Base-by-base conservation (phyloP, 345 rosid species). In the Erucastrum elatum region DNA sequence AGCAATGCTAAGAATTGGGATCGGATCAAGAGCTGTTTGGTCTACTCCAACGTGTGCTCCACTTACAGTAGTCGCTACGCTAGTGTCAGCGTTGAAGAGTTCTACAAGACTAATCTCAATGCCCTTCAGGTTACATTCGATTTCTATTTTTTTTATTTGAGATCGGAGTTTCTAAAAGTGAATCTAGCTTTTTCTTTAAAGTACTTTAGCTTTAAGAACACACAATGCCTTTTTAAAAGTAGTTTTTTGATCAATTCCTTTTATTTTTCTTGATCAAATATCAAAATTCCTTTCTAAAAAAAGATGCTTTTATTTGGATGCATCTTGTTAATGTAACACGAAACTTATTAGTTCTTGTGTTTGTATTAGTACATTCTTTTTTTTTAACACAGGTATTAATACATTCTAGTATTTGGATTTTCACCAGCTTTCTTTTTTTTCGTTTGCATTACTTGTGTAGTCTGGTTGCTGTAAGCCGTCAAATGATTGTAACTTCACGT, bases 401-500 rank as follows among this genome's bases (percentile, higher is more conserved):
- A 21, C 21, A 16, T 73, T 4, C 0, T 3, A 7, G 61, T 55
- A 55, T 55, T 16, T 53, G 8, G 17, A 17, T 66, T 17, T 29
- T 64, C 49, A 71, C 51, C 11, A 51, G 58, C 12, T 4, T 6
- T 21, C 2, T 58, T 71, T 33, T 68, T 16, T 3, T 2, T 4
- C 8, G 17, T 39, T 29, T 25, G 4, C 8, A n/a, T 8, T 11
- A 15, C n/a, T 69, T 70, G 66, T 80, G 84, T 87, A 94, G 99
- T 88, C 99, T 77, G 99, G 99, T 46, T 94, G 99, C 88, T 94
- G 98, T 80, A 94, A 92, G 89, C 98, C 98, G 31, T 85, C 98
- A 0, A 82, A 88, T 44, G 91, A 84, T 76, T 94, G 99, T 79
- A 86, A 80, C 30, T 94, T 85, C 80, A 77, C 82, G 9, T 94